Base-by-base conservation (phyloP, 176 grass and related monocot species). In the Poa annua region DNA sequence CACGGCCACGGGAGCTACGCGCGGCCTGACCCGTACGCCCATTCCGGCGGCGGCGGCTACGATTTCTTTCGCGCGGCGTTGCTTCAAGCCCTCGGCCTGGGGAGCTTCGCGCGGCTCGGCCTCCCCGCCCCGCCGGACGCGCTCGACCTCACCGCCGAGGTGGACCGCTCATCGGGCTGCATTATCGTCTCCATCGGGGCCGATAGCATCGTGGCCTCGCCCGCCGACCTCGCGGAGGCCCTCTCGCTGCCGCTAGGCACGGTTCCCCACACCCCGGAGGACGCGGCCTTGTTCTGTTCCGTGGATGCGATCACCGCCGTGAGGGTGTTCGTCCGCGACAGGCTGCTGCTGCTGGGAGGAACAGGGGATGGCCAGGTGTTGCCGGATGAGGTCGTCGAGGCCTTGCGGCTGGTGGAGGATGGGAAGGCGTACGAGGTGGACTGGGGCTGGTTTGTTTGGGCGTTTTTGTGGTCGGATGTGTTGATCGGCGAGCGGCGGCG, bases 301-400 rank as follows among this genome's bases (percentile, higher is more conserved):
- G 15, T 17, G 20, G 76, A 88, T 76, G 87, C 76, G 76, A 88
- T 88, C 81, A 60, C 69, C n/a, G 69, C 60, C 50, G 57, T 85
- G 76, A 80, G 36, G n/a, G 2, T n/a, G n/a, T 68, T 88, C 41
- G 60, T 85, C 67, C 51, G 60, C 39, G 69, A 88, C 75, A 69
- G 68, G 39, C 20, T 88, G 77, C 50, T 88, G 77, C 50, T 88
- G 39, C 50, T 85, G 26, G 76, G 81, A 6, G 32, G 32, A 56
- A 21, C 29, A 56, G 39, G 4, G 39, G 70, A 21, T 35, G 26
- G n/a, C 1, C 49, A 1, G 5, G 7, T 11, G 6, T 50, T 19
- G 36, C 34, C 20, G 20, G 70, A n/a, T 20, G 87, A 88, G 59
- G 76, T 45, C 26, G 60, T 70, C 6, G 29, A 21, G 38, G 87